Evolutionary conservation across 2,329 filamentous ascomycete species (phyloP).

Genomic region (Colletotrichum brevisporum): DNA sequence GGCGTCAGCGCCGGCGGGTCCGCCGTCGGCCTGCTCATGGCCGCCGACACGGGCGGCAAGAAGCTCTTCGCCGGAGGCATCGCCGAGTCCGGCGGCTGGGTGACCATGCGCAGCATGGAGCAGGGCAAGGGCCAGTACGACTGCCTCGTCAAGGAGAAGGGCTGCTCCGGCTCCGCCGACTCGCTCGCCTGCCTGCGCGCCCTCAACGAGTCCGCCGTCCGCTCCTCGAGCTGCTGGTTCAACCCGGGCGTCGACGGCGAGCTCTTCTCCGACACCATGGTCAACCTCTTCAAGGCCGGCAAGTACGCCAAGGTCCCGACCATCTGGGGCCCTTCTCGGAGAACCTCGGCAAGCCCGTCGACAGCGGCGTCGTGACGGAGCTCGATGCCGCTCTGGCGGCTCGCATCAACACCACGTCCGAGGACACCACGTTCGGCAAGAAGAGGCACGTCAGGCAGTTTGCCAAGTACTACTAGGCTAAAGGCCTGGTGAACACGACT

Average conservation of each 20-base stretch:
- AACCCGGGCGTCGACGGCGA: slow-evolving; percentile 65
- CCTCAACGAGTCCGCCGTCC: slow-evolving; percentile 42
- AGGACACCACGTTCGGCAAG: slow-evolving; percentile 27
- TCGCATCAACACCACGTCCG: slow-evolving; percentile 32
- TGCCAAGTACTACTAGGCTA: neutral
- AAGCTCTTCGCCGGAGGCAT: slow-evolving; percentile 66
- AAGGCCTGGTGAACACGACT: neutral
- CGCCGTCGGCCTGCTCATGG: slow-evolving; percentile 75
- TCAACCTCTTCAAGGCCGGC: slow-evolving; percentile 62
- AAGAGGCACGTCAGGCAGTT: slow-evolving; percentile 20
- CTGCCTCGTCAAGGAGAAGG: slow-evolving; percentile 55
- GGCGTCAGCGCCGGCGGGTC: slow-evolving; percentile 79
- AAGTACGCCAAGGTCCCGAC: slow-evolving; percentile 68
- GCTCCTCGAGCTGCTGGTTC: slow-evolving; percentile 44
- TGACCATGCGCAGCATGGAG: slow-evolving; percentile 55
- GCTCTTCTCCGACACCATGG: slow-evolving; percentile 65
- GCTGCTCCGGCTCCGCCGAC: slow-evolving; percentile 42
- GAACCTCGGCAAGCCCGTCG: slow-evolving; percentile 37
- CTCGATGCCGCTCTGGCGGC: slow-evolving; percentile 34
- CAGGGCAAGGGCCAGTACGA: slow-evolving; percentile 64
- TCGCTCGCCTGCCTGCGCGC: slow-evolving; percentile 43
- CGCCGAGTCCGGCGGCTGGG: slow-evolving; percentile 67
- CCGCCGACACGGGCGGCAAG: slow-evolving; percentile 64
- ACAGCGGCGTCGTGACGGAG: slow-evolving; percentile 34
- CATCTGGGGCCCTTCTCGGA: slow-evolving; percentile 53